Conservation (phyloP, 2,329 filamentous ascomycete species). For the Hypoxylon sp. region DNA sequence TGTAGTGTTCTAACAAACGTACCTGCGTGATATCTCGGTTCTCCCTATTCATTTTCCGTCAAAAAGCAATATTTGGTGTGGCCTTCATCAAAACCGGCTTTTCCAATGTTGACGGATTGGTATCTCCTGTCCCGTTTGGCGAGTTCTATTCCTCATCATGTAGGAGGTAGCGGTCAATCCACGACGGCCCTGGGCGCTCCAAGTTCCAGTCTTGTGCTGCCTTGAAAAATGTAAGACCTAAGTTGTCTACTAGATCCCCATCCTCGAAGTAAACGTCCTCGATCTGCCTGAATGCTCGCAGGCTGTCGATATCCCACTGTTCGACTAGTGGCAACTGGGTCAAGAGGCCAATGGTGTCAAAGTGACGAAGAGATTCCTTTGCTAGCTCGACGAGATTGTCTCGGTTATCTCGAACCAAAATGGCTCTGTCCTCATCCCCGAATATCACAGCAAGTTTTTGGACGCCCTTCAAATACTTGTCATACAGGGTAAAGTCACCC, state of each 20-base stretch:
- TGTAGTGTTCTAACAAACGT: too few relatives aligned
- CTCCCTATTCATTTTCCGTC: too few relatives aligned
- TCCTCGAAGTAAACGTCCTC: not conserved
- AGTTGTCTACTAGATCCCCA: too few relatives aligned
- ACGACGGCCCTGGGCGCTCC: not conserved
- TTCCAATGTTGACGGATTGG: too few relatives aligned
- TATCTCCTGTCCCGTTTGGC: too few relatives aligned
- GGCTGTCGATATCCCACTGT: not conserved
- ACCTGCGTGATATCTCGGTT: too few relatives aligned
- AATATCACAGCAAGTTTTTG: constrained; percentile 7
- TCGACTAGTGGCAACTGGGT: not conserved
- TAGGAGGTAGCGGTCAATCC: not conserved
- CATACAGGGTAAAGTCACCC: too few relatives aligned
- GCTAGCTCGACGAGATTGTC: not conserved
- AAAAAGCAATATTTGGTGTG: too few relatives aligned
- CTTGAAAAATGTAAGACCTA: not conserved
- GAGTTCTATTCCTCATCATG: not conserved
- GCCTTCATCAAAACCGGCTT: too few relatives aligned
- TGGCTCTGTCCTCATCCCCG: constrained; percentile 12
- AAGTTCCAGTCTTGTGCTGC: constrained; percentile 4
- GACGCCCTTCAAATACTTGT: too few relatives aligned
- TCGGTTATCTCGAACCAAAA: not conserved
- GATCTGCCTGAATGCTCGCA: not conserved
- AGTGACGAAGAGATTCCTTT: not conserved
- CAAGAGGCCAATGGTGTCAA: not conserved